Percentiles rank a stretch among this genome's conserved stretches.
Evolutionary conservation across 2,329 filamentous ascomycete species (phyloP).

Genomic region (Pezicula neosporulosa): DNA sequence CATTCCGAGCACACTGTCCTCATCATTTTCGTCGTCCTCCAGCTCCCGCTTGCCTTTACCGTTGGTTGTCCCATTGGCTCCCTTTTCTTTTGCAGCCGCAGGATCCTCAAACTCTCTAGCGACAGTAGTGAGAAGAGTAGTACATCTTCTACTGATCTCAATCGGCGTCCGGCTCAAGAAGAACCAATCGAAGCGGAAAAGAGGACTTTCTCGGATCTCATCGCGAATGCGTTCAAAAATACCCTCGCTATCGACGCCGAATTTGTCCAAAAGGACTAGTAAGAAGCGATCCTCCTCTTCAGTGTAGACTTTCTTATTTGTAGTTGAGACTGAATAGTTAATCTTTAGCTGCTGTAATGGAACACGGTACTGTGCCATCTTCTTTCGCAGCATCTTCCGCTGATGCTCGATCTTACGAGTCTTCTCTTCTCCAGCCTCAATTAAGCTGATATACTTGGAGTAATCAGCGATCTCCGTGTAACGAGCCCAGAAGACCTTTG

Average conservation of each 20-base stretch:
- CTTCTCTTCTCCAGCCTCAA: constrained; percentile 91
- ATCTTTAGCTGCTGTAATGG: constrained; percentile 97
- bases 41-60: constrained; percentile 70
- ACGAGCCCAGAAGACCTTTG: constrained; percentile 94
- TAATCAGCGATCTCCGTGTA: constrained; percentile 90
- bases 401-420: constrained; percentile 87
- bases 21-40: constrained; percentile 81
- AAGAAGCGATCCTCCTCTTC: constrained; percentile 97
- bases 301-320: constrained; percentile 99
- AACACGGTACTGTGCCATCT: constrained; percentile 95
- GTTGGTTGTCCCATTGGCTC: constrained; percentile 53
- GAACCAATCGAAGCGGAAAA: constrained; percentile 99
- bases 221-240: constrained; percentile 95
- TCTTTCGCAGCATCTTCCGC: constrained; percentile 88
- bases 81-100: constrained; percentile 41
- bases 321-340: constrained; percentile 97
- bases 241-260: constrained; percentile 85
- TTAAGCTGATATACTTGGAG: constrained; percentile 80
- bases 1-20: constrained; percentile 74
- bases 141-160: constrained; percentile 89
- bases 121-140: constrained; percentile 89
- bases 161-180: constrained; percentile 92
- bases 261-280: constrained; percentile 86
- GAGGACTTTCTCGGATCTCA: constrained; percentile 87
- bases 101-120: constrained; percentile 86